A percentile compares a stretch with the other conserved stretches of the same genome.
Evolutionary conservation across 495 filamentous ascomycete genomes (phyloP).

Genomic region (Saxophila tyrrhenica): DNA sequence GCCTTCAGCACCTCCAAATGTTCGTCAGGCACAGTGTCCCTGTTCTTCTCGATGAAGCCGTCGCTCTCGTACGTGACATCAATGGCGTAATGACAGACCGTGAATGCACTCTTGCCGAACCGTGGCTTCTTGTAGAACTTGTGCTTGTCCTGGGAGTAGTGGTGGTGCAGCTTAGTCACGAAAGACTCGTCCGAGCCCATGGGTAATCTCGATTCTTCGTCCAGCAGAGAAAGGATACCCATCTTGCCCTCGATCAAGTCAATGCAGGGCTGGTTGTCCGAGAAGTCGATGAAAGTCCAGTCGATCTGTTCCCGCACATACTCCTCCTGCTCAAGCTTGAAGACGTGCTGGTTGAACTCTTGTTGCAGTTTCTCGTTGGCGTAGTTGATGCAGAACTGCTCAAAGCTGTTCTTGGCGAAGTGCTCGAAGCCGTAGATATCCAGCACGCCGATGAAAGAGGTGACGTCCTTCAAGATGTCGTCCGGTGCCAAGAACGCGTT

Average conservation of each 20-base stretch:
- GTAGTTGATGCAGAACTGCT: constrained; percentile 99
- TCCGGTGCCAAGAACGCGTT: constrained; percentile 84
- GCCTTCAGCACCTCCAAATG: constrained; percentile 83
- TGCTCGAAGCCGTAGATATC: constrained; percentile 99
- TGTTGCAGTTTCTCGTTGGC: constrained; percentile 99
- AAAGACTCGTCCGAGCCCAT: constrained; percentile 98
- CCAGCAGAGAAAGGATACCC: constrained; percentile 80
- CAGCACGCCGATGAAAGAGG: constrained; percentile 94
- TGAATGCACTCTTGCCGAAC: constrained; percentile 96
- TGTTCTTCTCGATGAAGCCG: constrained; percentile 98
- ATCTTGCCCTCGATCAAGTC: constrained; percentile 96
- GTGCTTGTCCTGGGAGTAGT: constrained; percentile 82
- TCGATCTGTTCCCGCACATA: constrained; percentile 95
- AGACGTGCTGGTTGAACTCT: constrained; percentile 99
- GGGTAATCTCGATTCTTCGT: constrained; percentile 91
- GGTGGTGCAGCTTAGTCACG: constrained; percentile 92
- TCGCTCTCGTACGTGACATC: constrained; percentile 99
- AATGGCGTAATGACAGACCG: constrained; percentile 96
- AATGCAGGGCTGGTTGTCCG: constrained; percentile 99
- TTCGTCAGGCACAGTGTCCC: constrained; percentile 96
- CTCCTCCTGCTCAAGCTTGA: constrained; percentile 98
- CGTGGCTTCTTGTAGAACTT: constrained; percentile 98
- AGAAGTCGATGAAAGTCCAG: constrained; percentile 99
- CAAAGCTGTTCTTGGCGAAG: constrained; percentile 99
- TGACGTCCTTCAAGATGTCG: constrained; percentile 66